Evolutionary conservation across 306 rosid genomes (phyloP).

Genomic region (Cicer judaicum): DNA sequence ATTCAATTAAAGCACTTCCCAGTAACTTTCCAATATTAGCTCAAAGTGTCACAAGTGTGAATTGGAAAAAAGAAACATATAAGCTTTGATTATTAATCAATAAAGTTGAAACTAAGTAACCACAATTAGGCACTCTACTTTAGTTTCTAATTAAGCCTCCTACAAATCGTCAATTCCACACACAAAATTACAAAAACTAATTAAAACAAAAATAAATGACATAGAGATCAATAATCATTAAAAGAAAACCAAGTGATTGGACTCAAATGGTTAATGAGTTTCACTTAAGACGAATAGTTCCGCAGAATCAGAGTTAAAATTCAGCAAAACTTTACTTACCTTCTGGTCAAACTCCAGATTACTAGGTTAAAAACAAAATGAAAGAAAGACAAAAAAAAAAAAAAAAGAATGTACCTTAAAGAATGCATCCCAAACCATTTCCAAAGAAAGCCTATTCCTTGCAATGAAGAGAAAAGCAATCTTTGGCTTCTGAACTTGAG

Average conservation of each 20-base stretch:
- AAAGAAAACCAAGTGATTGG: not conserved
- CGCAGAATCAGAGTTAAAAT: no score
- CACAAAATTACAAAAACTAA: not conserved
- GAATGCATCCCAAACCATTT: constrained; percentile 89
- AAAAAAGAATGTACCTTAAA: constrained; percentile 58
- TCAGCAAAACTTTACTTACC: no score
- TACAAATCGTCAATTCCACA: constrained; percentile 27
- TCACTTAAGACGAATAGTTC: no score
- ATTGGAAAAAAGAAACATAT: not conserved
- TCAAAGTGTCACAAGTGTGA: constrained; percentile 30
- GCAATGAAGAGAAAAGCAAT: constrained; percentile 95
- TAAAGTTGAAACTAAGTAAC: not conserved
- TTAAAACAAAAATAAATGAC: not conserved
- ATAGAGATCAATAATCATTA: not conserved
- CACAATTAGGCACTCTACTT: constrained; percentile 14
- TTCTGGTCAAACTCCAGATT: no score
- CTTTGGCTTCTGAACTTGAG: constrained; percentile 58
- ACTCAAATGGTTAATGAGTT: no score
- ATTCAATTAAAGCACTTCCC: constrained; percentile 24
- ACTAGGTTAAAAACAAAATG: no score
- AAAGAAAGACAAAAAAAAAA: no score
- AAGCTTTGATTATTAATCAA: constrained; percentile 24
- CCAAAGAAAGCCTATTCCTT: constrained; percentile 86
- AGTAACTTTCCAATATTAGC: constrained; percentile 14
- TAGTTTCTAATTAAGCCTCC: constrained; percentile 24